Base-by-base conservation (phyloP, 202 grass and related monocot genomes). In the Setaria viridis region DNA sequence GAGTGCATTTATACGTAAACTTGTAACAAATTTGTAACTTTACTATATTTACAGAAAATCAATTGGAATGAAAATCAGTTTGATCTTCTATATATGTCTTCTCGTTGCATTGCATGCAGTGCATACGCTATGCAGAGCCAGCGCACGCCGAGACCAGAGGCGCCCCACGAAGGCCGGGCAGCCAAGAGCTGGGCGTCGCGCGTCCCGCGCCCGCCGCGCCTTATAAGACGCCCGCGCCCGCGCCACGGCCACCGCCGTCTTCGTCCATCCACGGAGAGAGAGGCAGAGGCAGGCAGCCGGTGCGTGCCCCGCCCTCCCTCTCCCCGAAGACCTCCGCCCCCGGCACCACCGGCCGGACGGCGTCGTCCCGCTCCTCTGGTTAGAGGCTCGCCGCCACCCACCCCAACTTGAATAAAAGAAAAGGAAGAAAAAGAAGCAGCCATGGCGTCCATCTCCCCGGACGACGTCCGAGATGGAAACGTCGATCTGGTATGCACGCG, bases 361-460 rank as follows among this genome's bases (percentile, higher is more conserved):
- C 71, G 14, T 17, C 47, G 45, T 47, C 9, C 47, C 35, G 10
- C 5, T 35, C 19, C 72, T 39, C 16, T 4, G 50, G 4, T 16
- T 35, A 12, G 17, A 75, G 51, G 33, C 51, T 42, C 49, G 49
- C 48, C 16, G 13, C n/a, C 79, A 3, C 30, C 30, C 30, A 20
- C 48, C 39, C 78, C 17, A 8, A 1, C 5, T 33, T 33, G 25
- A 67, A 57, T 67, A 79, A 77, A 48, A 46, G 4, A 46, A n/a
- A 55, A 54, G 3, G 16, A 55, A 30, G 9, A 39, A 37, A 41
- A 39, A 20, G 4, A 5, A 42, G 67, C 35, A 54, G 2, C 80
- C 80, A 95, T 95, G 94, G 87, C 91, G 76, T 95, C 91, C 86
- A 76, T 89, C 76, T 89, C 91, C 21, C 79, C 91, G 1, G 95